Percentiles rank a stretch among this genome's conserved stretches.
phyloP scores from a whole-genome alignment of 495 filamentous ascomycete species.

The Aspergillus diversus region DNA sequence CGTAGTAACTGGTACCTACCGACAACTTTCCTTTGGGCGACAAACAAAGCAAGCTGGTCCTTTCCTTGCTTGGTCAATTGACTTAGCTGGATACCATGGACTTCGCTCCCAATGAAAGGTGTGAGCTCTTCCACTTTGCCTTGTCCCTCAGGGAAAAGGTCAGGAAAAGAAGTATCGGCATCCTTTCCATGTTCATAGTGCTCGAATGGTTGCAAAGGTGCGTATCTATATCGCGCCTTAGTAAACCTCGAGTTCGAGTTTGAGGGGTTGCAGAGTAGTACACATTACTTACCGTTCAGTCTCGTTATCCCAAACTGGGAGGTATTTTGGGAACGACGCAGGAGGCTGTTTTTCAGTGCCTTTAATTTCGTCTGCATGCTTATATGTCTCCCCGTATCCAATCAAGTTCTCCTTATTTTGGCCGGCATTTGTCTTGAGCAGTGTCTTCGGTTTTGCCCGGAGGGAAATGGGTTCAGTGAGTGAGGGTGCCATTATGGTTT shows the following conservation, averaged over 20 bases:
- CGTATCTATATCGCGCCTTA: conserved; percentile 36
- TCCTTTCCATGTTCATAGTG: conserved; percentile 55
- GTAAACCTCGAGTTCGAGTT: background rate
- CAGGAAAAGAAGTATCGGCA: conserved; percentile 55
- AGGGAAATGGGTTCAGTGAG: conserved; percentile 49
- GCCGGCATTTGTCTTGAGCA: conserved; percentile 46
- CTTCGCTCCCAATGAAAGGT: conserved; percentile 59
- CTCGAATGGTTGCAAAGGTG: conserved; percentile 47
- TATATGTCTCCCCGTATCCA: conserved; percentile 52
- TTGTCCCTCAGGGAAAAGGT: conserved; percentile 50
- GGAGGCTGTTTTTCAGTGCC: conserved; percentile 48
- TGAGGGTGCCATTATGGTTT: conserved; percentile 56
- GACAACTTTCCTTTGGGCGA: conserved; percentile 61
- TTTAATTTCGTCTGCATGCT: conserved; percentile 46
- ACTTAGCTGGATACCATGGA: conserved; percentile 59
- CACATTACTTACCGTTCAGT: conserved; percentile 37
- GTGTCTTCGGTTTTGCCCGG: conserved; percentile 37
- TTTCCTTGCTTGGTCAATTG: conserved; percentile 55
- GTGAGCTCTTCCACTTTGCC: conserved; percentile 52
- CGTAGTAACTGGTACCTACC: conserved; percentile 32
- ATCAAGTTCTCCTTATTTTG: conserved; percentile 66
- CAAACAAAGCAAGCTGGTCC: conserved; percentile 60
- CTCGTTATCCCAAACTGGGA: conserved; percentile 73
- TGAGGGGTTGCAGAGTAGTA: background rate
- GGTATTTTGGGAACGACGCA: conserved; percentile 71